A percentile compares a stretch with the other conserved stretches of the same genome.
Conservation (phyloP, 768 basidiomycete genomes). For the Termitomyces heimii region DNA sequence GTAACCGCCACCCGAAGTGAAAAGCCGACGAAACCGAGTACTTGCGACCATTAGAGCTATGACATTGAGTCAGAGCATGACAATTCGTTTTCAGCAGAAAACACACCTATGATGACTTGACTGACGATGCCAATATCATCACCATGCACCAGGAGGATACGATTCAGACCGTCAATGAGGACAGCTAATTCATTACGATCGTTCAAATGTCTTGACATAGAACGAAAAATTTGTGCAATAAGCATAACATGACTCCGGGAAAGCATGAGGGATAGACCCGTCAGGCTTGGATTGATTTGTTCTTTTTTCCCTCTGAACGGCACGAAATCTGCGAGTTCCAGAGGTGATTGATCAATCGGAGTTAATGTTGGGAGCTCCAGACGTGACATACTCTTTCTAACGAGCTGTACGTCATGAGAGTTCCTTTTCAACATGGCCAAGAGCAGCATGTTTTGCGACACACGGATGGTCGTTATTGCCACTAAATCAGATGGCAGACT, state of each 20-base stretch:
- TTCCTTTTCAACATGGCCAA: conserved; percentile 58
- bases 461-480: conserved; percentile 56
- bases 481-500: conserved; percentile 37
- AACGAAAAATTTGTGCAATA: conserved; percentile 64
- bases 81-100: not conserved
- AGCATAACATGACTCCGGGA: conserved; percentile 66
- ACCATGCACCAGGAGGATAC: conserved; percentile 60
- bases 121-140: conserved; percentile 74
- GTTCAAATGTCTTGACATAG: conserved; percentile 65
- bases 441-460: conserved; percentile 68
- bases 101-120: conserved; percentile 65
- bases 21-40: conserved; percentile 71
- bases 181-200: conserved; percentile 63
- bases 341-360: conserved; percentile 15
- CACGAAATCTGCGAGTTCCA: conserved; percentile 43
- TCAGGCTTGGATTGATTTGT: conserved; percentile 18
- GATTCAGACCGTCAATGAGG: conserved; percentile 66
- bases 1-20: conserved; percentile 67
- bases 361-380: conserved; percentile 49
- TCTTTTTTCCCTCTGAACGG: conserved; percentile 24
- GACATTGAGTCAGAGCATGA: conserved; percentile 2
- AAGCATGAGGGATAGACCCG: conserved; percentile 52
- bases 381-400: conserved; percentile 60
- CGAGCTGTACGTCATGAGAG: conserved; percentile 59
- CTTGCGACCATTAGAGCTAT: conserved; percentile 69